These are phyloP conservation scores for Inonotus obliquus DNA, from an alignment of 1,284 basidiomycete species.

Conservation along the genomic window DNA sequence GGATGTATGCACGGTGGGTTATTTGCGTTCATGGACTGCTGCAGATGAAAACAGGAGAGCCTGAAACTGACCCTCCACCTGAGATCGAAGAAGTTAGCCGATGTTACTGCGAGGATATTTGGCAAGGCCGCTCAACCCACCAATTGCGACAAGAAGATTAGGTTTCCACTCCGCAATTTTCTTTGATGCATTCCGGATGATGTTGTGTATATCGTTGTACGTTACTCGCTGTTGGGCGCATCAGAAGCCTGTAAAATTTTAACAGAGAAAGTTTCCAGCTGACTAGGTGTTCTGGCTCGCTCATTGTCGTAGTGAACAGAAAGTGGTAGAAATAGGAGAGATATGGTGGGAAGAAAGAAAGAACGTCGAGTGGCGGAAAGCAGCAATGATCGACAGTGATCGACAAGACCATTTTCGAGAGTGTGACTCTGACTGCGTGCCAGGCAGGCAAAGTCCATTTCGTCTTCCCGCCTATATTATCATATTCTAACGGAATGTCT, in stretches of 20 bases:
- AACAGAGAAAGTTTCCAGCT: not conserved
- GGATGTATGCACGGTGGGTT: slow-evolving; percentile 23
- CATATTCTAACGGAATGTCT: not conserved
- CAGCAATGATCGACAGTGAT: not conserved
- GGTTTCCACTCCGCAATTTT: slow-evolving; percentile 73
- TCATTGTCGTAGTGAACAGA: slow-evolving; percentile 27
- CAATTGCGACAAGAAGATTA: slow-evolving; percentile 77
- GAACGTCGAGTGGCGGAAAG: too few relatives aligned
- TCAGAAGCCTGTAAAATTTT: not conserved
- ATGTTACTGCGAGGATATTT: not conserved
- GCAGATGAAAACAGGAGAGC: slow-evolving; percentile 14
- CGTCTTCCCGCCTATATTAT: too few relatives aligned
- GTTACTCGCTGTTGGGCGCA: slow-evolving; percentile 43
- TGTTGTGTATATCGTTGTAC: slow-evolving; percentile 83
- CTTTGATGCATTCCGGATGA: slow-evolving; percentile 58
- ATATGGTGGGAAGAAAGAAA: not conserved
- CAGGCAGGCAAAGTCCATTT: too few relatives aligned
- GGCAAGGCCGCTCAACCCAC: slow-evolving; percentile 39
- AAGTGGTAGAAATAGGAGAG: not conserved
- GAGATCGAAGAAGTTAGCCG: slow-evolving; percentile 16
- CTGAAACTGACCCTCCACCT: slow-evolving; percentile 72
- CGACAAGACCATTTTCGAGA: not conserved
- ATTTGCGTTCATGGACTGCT: slow-evolving; percentile 22
- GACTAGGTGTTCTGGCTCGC: slow-evolving; percentile 32
- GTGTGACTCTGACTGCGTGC: not conserved